Conservation (phyloP, 2,329 filamentous ascomycete species). For the Sclerotinia minor region DNA sequence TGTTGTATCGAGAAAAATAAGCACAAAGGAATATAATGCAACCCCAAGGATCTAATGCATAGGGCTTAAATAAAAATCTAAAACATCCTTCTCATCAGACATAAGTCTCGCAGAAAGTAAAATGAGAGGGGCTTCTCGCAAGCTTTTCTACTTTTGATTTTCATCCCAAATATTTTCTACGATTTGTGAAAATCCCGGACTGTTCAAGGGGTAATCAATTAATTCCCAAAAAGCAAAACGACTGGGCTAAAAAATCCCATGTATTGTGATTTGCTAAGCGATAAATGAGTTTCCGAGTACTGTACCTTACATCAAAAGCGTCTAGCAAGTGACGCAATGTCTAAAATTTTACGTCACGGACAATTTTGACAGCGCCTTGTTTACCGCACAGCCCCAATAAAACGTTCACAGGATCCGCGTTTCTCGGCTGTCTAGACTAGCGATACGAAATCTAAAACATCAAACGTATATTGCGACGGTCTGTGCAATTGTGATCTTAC, state of each 20-base stretch:
- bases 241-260: too few species aligned
- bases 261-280: too few species aligned
- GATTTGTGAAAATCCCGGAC: background rate
- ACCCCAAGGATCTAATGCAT: background rate
- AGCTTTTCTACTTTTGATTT: constrained; percentile 1
- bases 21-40: background rate
- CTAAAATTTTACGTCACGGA: background rate
- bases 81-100: background rate
- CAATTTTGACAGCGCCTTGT: background rate
- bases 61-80: background rate
- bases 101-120: background rate
- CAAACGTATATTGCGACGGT: too few species aligned
- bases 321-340: too few species aligned
- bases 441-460: too few species aligned
- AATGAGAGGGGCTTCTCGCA: background rate
- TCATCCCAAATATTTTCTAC: background rate
- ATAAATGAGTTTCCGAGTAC: too few species aligned
- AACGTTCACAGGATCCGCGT: background rate
- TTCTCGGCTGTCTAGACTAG: background rate
- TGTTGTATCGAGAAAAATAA: background rate
- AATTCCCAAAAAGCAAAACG: too few species aligned
- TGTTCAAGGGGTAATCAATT: too few species aligned
- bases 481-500: background rate
- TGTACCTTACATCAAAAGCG: too few species aligned
- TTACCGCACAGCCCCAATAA: background rate